These are phyloP conservation scores for Eleusine indica DNA, from an alignment of 176 grass and related monocot genomes.

Conservation along the genomic window DNA sequence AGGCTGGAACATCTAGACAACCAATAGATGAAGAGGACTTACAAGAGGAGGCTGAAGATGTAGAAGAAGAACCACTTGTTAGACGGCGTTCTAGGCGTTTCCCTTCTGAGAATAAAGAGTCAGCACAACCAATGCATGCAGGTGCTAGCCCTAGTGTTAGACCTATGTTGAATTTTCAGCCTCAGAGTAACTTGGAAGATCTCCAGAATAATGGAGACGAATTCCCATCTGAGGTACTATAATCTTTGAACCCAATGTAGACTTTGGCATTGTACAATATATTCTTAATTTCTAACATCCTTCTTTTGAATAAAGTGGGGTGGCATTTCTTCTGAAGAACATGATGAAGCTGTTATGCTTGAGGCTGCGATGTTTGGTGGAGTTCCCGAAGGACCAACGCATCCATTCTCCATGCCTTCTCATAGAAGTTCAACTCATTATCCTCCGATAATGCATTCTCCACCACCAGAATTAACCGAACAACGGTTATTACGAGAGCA, in stretches of 20 bases:
- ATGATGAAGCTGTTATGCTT: conserved; percentile 98
- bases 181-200: conserved; percentile 28
- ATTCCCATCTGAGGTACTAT: conserved; percentile 76
- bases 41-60: conserved; percentile 75
- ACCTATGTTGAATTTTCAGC: conserved; percentile 45
- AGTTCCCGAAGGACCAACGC: conserved; percentile 65
- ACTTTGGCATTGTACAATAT: conserved; percentile 6
- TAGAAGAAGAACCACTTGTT: conserved; percentile 75
- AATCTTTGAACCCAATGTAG: conserved; percentile 1
- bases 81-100: conserved; percentile 60
- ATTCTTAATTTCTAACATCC: conserved; percentile 29
- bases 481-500: conserved; percentile 91
- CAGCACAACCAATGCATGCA: conserved; percentile 28
- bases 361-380: conserved; percentile 98
- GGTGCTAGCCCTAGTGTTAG: conserved; percentile 15
- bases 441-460: conserved; percentile 49
- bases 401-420: conserved; percentile 70
- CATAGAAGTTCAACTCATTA: conserved; percentile 47
- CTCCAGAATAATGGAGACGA: conserved; percentile 48
- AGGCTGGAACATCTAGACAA: conserved; percentile 58
- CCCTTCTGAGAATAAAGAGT: conserved; percentile 54
- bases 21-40: conserved; percentile 48
- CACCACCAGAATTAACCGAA: conserved; percentile 71
- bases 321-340: conserved; percentile 91
- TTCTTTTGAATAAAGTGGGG: conserved; percentile 76